Evolutionary conservation across 2,329 filamentous ascomycete species (phyloP), one percentile per base, ranked within the genome.

Genomic region (Apiospora koreana): DNA sequence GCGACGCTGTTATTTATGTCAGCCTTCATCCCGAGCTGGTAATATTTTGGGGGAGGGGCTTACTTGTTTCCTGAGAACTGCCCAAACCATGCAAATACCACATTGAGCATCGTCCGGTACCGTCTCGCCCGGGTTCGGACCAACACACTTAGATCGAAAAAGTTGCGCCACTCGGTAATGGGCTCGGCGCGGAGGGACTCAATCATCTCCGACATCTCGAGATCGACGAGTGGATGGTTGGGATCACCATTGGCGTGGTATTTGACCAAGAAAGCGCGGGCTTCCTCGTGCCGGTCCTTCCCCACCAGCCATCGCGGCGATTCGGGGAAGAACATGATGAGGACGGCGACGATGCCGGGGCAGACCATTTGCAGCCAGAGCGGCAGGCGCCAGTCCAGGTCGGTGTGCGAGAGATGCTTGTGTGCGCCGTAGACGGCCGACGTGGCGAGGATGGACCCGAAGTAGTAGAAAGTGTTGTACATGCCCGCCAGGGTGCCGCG

Each of bases 401-500:
- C 67, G 0, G 76, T 75, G 35, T 69, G 70, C n/a, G 73, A 70
- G 3, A 79, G 73, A 35, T 79, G 73, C 21, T 74, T 73, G 58
- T 79, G 78, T 21, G 77, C 78, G 2, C 73, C 77, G 50, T 79
- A 79, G 21, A 79, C 78, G 10, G 77, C 73, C 10, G 77, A 78
- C 1, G 77, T 79, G 21, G 78, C 77, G 14, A 79, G 69, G 35
- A 79, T 79, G 7, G 78, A 78, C 23, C 78, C 65, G 25, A 84
- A 76, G 31, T 82, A 82, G 73, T 81, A 84, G 58, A 83, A 79
- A 1, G 81, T 83, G 65, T 83, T 84, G 71, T 82, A 83, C 38
- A 87, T 81, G n/a, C 87, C 89, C 0, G 88, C 89, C 25, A 90
- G 80, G 2, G 88, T 83, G 31, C 86, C 88, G 68, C 89, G 85